Base-by-base conservation (phyloP, 2,329 filamentous ascomycete genomes). In the Colletotrichum sp. region DNA sequence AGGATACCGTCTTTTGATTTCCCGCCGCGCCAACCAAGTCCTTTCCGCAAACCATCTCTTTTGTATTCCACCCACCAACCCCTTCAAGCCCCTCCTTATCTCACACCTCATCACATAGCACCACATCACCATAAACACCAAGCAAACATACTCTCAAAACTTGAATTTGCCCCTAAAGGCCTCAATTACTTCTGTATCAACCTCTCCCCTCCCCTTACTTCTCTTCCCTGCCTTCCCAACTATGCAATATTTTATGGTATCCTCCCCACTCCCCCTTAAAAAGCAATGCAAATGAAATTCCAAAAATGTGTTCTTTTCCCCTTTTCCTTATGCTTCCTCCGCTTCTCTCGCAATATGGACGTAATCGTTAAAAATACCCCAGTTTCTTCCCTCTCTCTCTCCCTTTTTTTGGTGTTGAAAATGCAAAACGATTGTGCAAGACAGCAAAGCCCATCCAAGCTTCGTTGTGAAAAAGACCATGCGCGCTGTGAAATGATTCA, bases 31-130 rank as follows among this genome's bases (percentile, higher is more conserved):
- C 15, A 16, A 7, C 34, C 0, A 8, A 16, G 2, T 16, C 15
- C 34, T 2, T 16, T 2, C 34, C 0, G 0, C 15, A 0, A 16
- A 16, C 36, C 36, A 39, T 3, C 15, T 39, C 1, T 18, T n/a
- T 44, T 2, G 10, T 44, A 44, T 2, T 2, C 18, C 1, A 44
- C 8, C 39, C 16, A 39, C 36, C 1, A 0, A n/a, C 16, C 39
- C 2, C 16, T 10, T 5, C 39, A n/a, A 44, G 32, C 28, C 28
- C 28, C 7, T 2, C 8, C 28, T 30, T 7, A 30, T 30, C 7
- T 30, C 28, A 28, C 7, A 28, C 8, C 34, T 16, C 34, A 3
- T 44, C 8, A 18, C 16, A 18, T 39, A 4, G 5, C 36, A 18
- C 18, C 36, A 10, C 39, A 10, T 44, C 39, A n/a, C 39, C 39